phyloP scores from a whole-genome alignment of 768 basidiomycete species.

The Suillus tomentosus region DNA sequence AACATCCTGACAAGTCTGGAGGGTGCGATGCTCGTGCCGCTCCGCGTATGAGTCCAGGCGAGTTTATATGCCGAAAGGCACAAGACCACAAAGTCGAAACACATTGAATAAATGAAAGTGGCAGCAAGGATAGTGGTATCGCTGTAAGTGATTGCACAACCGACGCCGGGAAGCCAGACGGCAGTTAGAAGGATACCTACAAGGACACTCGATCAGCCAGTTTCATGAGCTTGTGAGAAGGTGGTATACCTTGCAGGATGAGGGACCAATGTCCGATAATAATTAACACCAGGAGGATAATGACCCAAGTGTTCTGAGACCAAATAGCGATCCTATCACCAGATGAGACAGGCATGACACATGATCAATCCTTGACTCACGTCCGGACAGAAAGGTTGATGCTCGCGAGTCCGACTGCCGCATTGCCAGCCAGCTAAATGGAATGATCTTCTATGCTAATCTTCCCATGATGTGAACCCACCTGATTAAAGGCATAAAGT shows the following conservation, averaged over 20 bases:
- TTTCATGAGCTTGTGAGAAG: constrained; percentile 3
- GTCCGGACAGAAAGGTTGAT: constrained; percentile 50
- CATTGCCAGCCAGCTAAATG: constrained; percentile 42
- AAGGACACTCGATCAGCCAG: background rate
- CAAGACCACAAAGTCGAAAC: constrained; percentile 66
- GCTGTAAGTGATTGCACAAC: constrained; percentile 59
- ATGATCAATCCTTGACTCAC: constrained; percentile 25
- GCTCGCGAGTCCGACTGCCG: constrained; percentile 46
- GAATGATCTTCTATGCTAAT: background rate
- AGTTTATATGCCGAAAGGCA: constrained; percentile 63
- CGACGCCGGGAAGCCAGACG: constrained; percentile 46
- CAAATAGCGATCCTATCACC: constrained; percentile 61
- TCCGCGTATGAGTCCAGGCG: constrained; percentile 25
- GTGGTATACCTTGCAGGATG: constrained; percentile 57
- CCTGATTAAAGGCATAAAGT: constrained; percentile 51
- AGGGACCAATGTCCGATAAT: constrained; percentile 73
- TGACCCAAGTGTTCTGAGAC: constrained; percentile 57
- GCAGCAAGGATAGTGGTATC: constrained; percentile 66
- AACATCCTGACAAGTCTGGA: constrained; percentile 62
- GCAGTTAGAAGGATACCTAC: constrained; percentile 63
- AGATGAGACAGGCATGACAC: background rate
- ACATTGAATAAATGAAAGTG: constrained; percentile 78
- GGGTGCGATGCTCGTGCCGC: constrained; percentile 27
- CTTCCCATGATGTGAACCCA: constrained; percentile 20
- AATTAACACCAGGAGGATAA: constrained; percentile 50